Conservation (phyloP, 2,329 filamentous ascomycete species). For the Trichoderma hamatum region DNA sequence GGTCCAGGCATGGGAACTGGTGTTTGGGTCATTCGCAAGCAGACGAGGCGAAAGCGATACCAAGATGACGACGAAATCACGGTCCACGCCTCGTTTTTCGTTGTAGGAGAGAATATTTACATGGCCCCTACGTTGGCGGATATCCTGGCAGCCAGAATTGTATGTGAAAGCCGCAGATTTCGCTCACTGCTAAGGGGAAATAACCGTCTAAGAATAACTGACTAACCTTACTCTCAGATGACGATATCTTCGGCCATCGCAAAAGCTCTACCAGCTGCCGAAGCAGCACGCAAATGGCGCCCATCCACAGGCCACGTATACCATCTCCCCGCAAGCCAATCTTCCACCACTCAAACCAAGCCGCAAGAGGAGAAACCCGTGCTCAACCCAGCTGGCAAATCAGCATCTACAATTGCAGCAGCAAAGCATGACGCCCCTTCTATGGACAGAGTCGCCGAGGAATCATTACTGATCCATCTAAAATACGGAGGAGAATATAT, state of each 20-base stretch:
- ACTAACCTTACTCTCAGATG: slow-evolving; percentile 44
- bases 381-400: slow-evolving; percentile 41
- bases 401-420: slow-evolving; percentile 38
- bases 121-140: slow-evolving; percentile 65
- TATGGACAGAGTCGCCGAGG: slow-evolving; percentile 56
- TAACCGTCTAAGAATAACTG: background rate
- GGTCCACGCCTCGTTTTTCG: slow-evolving; percentile 64
- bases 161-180: slow-evolving; percentile 38
- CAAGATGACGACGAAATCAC: slow-evolving; percentile 61
- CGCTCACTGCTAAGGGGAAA: background rate
- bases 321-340: slow-evolving; percentile 42
- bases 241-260: slow-evolving; percentile 59
- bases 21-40: slow-evolving; percentile 72
- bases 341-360: slow-evolving; percentile 34
- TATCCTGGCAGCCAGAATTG: slow-evolving; percentile 61
- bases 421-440: slow-evolving; percentile 46
- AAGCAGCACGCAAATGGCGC: slow-evolving; percentile 57
- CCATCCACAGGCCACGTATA: slow-evolving; percentile 59
- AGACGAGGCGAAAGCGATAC: slow-evolving; percentile 61
- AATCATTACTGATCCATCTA: slow-evolving; percentile 60
- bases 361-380: slow-evolving; percentile 51
- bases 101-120: slow-evolving; percentile 68
- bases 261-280: slow-evolving; percentile 54
- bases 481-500: slow-evolving; percentile 66
- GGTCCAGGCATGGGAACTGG: slow-evolving; percentile 67